Evolutionary conservation across 768 basidiomycete genomes (phyloP), one percentile per base, ranked within the genome.

Genomic region (Roridomyces roridus): DNA sequence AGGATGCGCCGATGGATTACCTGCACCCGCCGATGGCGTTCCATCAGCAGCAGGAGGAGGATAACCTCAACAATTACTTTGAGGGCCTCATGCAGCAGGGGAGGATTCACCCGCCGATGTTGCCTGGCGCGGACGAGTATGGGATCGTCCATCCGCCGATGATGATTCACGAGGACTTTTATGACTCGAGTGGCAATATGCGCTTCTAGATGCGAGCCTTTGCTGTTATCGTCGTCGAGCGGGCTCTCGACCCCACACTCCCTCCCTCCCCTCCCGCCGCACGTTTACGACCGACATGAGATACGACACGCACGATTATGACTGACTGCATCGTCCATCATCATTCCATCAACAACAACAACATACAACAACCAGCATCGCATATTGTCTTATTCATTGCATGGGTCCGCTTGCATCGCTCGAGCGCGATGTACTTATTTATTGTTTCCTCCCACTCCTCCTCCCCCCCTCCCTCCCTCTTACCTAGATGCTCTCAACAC

Each of bases 1-100:
- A 85, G 29, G 87, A 90, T 51, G 81, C 83, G 18, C 82, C 85
- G 17, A 88, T 89, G 86, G 88, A 91, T 62, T 91, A 84, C 60
- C 74, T 90, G 6, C 88, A 91, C 52, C 82, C 83, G 26, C 84
- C 85, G 9, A 76, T 85, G 78, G 72, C 81, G 40, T 15, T 29
- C 12, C 40, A 47, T 44, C 74, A 81, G n/a, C 79, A 80, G 21
- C 88, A 89, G 41, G 89, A 91, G 46, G 88, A 88, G 20, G 80
- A 75, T 54, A n/a, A n/a, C n/a, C 70, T 91, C 37, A 51, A 35
- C 49, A 51, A 15, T 25, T 82, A 82, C 52, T 76, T 78, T 4
- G 36, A 34, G 20, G 70, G 78, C 14, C 84, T 83, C 50, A 66
- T 84, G 40, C 57, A 48, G 29, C 15, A 5, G 29, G 8, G 40